These are phyloP conservation scores for Arabidopsis suecica DNA, from an alignment of 345 rosid species.

Conservation along the genomic window DNA sequence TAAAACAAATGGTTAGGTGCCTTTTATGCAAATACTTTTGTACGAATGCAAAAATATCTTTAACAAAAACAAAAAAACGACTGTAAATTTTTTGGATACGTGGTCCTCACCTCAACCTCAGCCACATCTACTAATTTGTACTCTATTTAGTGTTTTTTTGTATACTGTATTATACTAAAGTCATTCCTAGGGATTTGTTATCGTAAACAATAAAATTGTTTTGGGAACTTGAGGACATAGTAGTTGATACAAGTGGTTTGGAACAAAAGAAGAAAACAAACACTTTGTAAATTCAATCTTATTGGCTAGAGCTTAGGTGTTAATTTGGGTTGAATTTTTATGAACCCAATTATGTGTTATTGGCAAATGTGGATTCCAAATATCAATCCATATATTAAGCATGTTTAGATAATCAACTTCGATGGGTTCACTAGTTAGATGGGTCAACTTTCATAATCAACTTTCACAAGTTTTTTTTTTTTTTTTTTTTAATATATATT, in stretches of 20 bases:
- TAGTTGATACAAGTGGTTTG: constrained; percentile 10
- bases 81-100: neutral
- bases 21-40: neutral
- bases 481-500: no score
- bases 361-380: no score
- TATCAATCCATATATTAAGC: no score
- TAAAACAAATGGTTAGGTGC: neutral
- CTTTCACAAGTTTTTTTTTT: no score
- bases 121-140: constrained; percentile 16
- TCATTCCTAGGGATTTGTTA: neutral
- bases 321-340: neutral
- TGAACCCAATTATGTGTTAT: neutral
- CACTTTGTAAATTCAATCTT: neutral
- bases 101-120: constrained; percentile 36
- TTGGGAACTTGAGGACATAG: neutral
- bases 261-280: neutral
- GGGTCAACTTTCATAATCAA: no score
- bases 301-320: neutral
- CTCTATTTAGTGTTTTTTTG: neutral
- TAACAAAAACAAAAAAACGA: no score
- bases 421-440: no score
- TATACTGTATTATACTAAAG: neutral
- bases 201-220: neutral
- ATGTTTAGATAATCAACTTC: no score
- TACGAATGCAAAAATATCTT: neutral